These are phyloP conservation scores for Chrysosporium queenslandicum DNA, from an alignment of 2,329 filamentous ascomycete species.

Conservation along the genomic window DNA sequence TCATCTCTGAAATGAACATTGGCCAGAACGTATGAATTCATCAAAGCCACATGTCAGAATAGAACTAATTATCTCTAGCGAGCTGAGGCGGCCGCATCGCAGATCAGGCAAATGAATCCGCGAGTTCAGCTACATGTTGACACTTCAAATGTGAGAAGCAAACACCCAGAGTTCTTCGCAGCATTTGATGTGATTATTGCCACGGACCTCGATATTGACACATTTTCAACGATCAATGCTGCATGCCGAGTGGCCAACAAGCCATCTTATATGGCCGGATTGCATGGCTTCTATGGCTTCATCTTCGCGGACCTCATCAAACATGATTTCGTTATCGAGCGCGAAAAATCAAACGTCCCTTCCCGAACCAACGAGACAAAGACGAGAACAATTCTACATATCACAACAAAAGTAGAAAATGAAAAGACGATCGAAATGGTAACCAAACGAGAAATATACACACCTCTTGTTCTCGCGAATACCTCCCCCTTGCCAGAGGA, in stretches of 20 bases:
- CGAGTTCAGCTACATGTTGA: slow-evolving; percentile 69
- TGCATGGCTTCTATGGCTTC: slow-evolving; percentile 87
- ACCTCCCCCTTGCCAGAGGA: slow-evolving; percentile 65
- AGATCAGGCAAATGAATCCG: slow-evolving; percentile 78
- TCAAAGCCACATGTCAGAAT: not conserved
- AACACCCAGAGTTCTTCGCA: slow-evolving; percentile 64
- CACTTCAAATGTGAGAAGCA: slow-evolving; percentile 54
- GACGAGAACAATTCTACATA: slow-evolving; percentile 64
- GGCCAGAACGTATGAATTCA: slow-evolving; percentile 55
- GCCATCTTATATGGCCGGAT: slow-evolving; percentile 79
- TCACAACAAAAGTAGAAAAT: slow-evolving; percentile 59
- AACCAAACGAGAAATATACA: slow-evolving; percentile 84
- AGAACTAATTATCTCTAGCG: slow-evolving; percentile 42
- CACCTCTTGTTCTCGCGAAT: slow-evolving; percentile 77
- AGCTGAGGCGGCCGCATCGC: slow-evolving; percentile 66
- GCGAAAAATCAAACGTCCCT: slow-evolving; percentile 65
- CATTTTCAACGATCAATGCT: slow-evolving; percentile 71
- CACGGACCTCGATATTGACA: slow-evolving; percentile 69
- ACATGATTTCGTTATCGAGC: slow-evolving; percentile 82
- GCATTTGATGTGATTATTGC: slow-evolving; percentile 79
- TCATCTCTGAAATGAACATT: slow-evolving; percentile 61
- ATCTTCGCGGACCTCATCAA: slow-evolving; percentile 87
- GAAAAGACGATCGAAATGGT: slow-evolving; percentile 73
- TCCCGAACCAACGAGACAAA: slow-evolving; percentile 58
- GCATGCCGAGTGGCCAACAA: slow-evolving; percentile 66